Percentiles rank a stretch among this genome's conserved stretches.
These are phyloP conservation scores for Puccinia sorghi DNA, from an alignment of 1,284 basidiomycete species.

Conservation along the genomic window DNA sequence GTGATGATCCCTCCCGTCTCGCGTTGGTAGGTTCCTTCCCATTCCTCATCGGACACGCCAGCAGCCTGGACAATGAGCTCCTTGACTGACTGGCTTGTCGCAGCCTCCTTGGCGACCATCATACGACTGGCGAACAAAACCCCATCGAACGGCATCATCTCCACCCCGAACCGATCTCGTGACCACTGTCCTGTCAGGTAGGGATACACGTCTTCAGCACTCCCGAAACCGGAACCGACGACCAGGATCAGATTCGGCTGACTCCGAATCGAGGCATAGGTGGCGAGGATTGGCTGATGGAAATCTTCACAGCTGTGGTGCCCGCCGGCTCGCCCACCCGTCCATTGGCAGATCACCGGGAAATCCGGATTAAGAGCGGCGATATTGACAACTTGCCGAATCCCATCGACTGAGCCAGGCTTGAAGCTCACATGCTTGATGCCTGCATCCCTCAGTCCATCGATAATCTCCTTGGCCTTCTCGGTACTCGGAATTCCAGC, in stretches of 20 bases:
- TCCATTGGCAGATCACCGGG: slow-evolving; percentile 99
- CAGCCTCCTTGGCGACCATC: slow-evolving; percentile 98
- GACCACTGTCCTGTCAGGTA: slow-evolving; percentile 97
- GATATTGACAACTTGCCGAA: slow-evolving; percentile 94
- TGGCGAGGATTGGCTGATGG: slow-evolving; percentile 90
- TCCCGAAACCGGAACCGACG: slow-evolving; percentile 95
- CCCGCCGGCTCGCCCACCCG: slow-evolving; percentile 96
- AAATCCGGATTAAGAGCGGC: slow-evolving; percentile 91
- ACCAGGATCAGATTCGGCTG: slow-evolving; percentile 86
- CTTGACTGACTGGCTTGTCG: slow-evolving; percentile 90
- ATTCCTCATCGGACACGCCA: slow-evolving; percentile 86
- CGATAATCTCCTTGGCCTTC: slow-evolving; percentile 90
- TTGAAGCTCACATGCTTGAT: slow-evolving; percentile 97
- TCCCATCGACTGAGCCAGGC: slow-evolving; percentile 94
- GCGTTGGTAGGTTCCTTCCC: slow-evolving; percentile 94
- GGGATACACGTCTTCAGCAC: slow-evolving; percentile 92
- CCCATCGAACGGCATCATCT: slow-evolving; percentile 99
- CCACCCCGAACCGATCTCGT: slow-evolving; percentile 72
- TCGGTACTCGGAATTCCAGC: slow-evolving; percentile 91
- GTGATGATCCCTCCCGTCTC: slow-evolving; percentile 95
- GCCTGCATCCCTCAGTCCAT: slow-evolving; percentile 71
- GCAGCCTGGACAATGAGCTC: slow-evolving; percentile 89
- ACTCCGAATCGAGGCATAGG: slow-evolving; percentile 85
- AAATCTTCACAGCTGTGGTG: slow-evolving; percentile 99
- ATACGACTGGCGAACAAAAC: slow-evolving; percentile 93